Evolutionary conservation across 2,329 filamentous ascomycete genomes (phyloP), one percentile per base, ranked within the genome.

Genomic region (Cryphonectria parasitica): DNA sequence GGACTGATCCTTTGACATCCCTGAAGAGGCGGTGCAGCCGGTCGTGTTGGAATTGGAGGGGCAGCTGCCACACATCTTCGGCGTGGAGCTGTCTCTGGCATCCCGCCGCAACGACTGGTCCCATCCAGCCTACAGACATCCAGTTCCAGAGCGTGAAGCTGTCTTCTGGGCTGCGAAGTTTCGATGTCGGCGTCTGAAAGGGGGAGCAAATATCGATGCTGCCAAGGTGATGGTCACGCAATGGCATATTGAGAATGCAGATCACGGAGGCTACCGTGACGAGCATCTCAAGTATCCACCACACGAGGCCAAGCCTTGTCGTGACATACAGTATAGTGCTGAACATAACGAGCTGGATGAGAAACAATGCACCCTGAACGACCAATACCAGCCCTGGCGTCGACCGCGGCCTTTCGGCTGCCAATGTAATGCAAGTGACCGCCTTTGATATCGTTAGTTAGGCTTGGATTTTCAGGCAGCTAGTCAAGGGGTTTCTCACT

Each of bases 91-190:
- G 91, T 56, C 89, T 84, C 41, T 83, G 82, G 58, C 84, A 87
- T 1, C 91, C 93, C 34, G 89, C 80, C 1, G 83, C 82, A 17
- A 97, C 93, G 8, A 97, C 81, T 0, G 94, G 91, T 0, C 84
- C 83, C 81, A 97, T 91, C 94, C 94, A 97, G 0, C 89, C 92
- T 39, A 97, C 91, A 7, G 89, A 91, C 88, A 95, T 92, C 81
- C 93, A 97, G 74, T 95, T 92, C 87, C 93, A 94, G 0, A 95
- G 83, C 0, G 87, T 92, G 34, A 97, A 79, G 73, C 92, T 89
- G 75, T 97, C 94, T 78, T 97, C 94, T 0, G 94, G 91, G 52
- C 87, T 89, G 68, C 93, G 90, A n/a, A 92, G 81, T 2, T 84
- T 79, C 2, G 81, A 84, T 0, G 86, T 90, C 0, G 92, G 89